Conservation (phyloP, 148 eudicot genomes). For the Limonium bicolor region DNA sequence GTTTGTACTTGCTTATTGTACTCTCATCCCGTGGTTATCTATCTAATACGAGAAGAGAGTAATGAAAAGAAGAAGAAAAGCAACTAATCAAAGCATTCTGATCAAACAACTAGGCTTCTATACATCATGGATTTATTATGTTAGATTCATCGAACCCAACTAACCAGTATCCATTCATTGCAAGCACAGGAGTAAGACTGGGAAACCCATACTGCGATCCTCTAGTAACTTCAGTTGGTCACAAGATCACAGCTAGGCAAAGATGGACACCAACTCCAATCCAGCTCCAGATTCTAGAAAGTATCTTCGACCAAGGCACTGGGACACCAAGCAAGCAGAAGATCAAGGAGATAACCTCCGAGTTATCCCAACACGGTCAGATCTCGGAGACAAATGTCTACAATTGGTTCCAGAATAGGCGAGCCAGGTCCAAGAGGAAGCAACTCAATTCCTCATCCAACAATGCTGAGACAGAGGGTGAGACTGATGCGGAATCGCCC, state of each 20-base stretch:
- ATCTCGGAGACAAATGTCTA: conserved; percentile 85
- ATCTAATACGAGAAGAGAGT: no score
- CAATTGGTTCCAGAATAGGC: conserved; percentile 92
- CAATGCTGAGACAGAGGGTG: conserved; percentile 67
- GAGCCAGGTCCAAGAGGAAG: conserved; percentile 78
- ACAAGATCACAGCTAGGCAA: conserved; percentile 59
- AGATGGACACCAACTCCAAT: conserved; percentile 83
- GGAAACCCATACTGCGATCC: conserved; percentile 69
- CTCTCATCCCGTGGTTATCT: no score
- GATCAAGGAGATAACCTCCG: conserved; percentile 69
- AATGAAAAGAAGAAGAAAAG: no score
- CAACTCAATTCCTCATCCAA: conserved; percentile 32
- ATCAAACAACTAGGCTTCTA: no score
- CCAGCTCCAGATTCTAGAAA: conserved; percentile 80
- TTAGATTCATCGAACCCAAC: no score
- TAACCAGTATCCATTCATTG: no score
- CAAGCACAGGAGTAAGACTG: conserved; percentile 47
- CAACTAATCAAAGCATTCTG: no score
- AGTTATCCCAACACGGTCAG: conserved; percentile 72
- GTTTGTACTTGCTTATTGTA: no score
- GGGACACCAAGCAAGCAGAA: conserved; percentile 92
- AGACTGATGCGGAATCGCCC: conserved; percentile 64
- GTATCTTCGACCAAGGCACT: conserved; percentile 71
- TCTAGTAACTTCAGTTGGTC: conserved; percentile 48
- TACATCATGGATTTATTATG: no score